phyloP scores from a whole-genome alignment of 306 rosid species.

The Vigna trinervia region DNA sequence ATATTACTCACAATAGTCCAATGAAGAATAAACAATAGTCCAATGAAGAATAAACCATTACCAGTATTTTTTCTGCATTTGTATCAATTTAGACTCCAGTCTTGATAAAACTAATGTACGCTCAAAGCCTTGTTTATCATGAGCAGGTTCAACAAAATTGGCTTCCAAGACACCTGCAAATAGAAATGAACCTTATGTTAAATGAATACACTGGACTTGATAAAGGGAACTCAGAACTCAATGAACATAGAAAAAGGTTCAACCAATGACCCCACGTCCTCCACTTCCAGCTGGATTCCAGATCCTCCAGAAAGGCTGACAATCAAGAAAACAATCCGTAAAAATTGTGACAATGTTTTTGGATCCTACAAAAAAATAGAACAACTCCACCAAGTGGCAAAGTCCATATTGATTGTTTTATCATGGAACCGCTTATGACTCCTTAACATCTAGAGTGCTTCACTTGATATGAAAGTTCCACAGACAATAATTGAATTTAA shows the following conservation, averaged over 20 bases:
- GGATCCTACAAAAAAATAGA: conserved; percentile 18
- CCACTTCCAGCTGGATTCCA: conserved; percentile 99
- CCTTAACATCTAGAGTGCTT: neutral
- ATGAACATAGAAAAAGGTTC: conserved; percentile 38
- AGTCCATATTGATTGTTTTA: conserved; percentile 27
- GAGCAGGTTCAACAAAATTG: conserved; percentile 98
- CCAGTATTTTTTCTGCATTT: conserved; percentile 95
- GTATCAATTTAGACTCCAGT: conserved; percentile 73
- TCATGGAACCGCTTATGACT: conserved; percentile 25
- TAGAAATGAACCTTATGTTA: conserved; percentile 40
- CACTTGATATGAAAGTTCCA: neutral
- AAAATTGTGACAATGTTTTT: conserved; percentile 34
- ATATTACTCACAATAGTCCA: conserved; percentile 5
- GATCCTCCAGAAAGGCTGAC: conserved; percentile 98
- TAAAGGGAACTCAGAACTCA: conserved; percentile 4
- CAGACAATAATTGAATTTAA: neutral
- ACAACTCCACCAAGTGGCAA: conserved; percentile 4
- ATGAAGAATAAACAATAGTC: conserved; percentile 22
- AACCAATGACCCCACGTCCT: conserved; percentile 98
- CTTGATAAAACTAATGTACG: conserved; percentile 88
- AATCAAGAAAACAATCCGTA: conserved; percentile 44
- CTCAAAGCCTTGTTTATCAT: conserved; percentile 99
- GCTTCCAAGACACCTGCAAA: conserved; percentile 93
- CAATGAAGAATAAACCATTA: conserved; percentile 46
- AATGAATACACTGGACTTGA: conserved; percentile 18